A percentile compares a stretch with the other conserved stretches of the same genome.
Evolutionary conservation across 2,329 filamentous ascomycete species (phyloP).

Genomic region (Colletotrichum truncatum): DNA sequence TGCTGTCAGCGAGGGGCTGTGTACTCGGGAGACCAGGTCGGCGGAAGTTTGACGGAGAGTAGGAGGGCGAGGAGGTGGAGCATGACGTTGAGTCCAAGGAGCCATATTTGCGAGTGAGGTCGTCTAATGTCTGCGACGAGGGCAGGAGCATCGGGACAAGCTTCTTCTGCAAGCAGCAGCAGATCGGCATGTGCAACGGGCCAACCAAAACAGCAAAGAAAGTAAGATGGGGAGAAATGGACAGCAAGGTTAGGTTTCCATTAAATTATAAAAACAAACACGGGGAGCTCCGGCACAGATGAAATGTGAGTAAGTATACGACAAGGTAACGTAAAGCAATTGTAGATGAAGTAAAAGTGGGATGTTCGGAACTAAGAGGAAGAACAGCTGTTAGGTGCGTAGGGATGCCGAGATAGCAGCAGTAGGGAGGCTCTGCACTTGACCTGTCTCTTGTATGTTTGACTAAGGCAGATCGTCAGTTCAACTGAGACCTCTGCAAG

Average conservation of each 20-base stretch:
- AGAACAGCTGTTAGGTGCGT: not conserved
- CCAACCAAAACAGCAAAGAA: not conserved
- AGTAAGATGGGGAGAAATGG: not conserved
- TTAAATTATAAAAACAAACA: conserved; percentile 3
- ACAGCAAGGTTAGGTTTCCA: not conserved
- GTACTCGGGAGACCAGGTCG: conserved; percentile 47
- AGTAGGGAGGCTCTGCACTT: conserved; percentile 8
- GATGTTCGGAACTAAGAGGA: not conserved
- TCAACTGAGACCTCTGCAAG: conserved; percentile 9
- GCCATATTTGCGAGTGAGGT: conserved; percentile 40
- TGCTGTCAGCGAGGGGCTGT: conserved; percentile 41
- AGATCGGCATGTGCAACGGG: not conserved
- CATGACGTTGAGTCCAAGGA: conserved; percentile 37
- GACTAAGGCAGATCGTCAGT: conserved; percentile 18
- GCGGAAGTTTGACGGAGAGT: conserved; percentile 29
- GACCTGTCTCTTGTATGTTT: not conserved
- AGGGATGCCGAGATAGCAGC: not conserved
- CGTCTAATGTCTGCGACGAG: conserved; percentile 30
- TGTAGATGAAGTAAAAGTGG: conserved; percentile 18
- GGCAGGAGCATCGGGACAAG: conserved; percentile 23
- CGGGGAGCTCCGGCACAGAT: too few relatives aligned
- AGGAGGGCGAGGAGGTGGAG: conserved; percentile 32
- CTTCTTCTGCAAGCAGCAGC: not conserved
- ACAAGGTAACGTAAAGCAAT: too few relatives aligned
- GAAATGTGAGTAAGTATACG: too few relatives aligned